phyloP scores from a whole-genome alignment of 495 filamentous ascomycete species.

The Pyronema omphalodes region DNA sequence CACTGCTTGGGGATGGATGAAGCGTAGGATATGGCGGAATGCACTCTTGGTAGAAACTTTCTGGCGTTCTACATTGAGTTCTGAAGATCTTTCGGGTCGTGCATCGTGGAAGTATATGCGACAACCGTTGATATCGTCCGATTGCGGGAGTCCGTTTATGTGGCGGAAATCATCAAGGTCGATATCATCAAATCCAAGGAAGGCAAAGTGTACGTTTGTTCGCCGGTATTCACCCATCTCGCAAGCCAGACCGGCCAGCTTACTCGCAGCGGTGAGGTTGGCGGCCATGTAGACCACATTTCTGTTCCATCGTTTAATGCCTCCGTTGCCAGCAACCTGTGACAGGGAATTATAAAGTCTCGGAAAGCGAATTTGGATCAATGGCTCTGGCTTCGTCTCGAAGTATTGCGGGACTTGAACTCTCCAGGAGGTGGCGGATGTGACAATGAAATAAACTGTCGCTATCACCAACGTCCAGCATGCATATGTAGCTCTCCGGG shows the following conservation, averaged over 20 bases:
- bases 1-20: slow-evolving; percentile 33
- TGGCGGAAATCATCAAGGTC: slow-evolving; percentile 33
- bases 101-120: slow-evolving; percentile 37
- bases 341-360: slow-evolving; percentile 12
- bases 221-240: slow-evolving; percentile 31
- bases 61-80: slow-evolving; percentile 32
- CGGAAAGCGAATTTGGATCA: slow-evolving; percentile 14
- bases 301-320: slow-evolving; percentile 19
- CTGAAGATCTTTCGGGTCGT: slow-evolving; percentile 31
- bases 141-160: slow-evolving; percentile 30
- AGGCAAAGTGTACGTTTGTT: slow-evolving; percentile 35
- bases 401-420: slow-evolving; percentile 7
- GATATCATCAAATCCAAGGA: slow-evolving; percentile 36
- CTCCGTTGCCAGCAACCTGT: slow-evolving; percentile 3
- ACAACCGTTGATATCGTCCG: slow-evolving; percentile 26
- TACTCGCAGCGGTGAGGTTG: slow-evolving; percentile 33
- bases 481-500: slow-evolving; percentile 18
- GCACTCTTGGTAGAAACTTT: slow-evolving; percentile 29
- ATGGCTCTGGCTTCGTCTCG: slow-evolving; percentile 1
- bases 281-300: slow-evolving; percentile 36
- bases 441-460: slow-evolving; percentile 15
- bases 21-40: slow-evolving; percentile 29
- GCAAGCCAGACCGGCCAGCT: slow-evolving; percentile 37
- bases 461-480: slow-evolving; percentile 14
- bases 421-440: slow-evolving; percentile 13